Evolutionary conservation across 257 asterid species (phyloP).

Genomic region (Datura wrightii): DNA sequence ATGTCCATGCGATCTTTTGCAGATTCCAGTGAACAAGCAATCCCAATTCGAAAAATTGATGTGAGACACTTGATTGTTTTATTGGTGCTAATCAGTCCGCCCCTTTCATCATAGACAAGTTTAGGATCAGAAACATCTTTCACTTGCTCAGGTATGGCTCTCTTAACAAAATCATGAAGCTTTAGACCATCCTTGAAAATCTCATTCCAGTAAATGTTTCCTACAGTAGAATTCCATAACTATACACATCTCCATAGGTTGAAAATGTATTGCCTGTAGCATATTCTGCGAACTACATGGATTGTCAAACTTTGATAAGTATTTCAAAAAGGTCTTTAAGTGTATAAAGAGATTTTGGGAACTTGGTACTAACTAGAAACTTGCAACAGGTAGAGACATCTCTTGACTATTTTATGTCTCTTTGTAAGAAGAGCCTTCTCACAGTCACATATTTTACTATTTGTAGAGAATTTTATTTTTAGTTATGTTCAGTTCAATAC

Average conservation of each 20-base stretch:
- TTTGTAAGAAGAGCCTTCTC: too few relatives aligned
- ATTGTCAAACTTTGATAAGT: neutral
- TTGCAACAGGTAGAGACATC: too few relatives aligned
- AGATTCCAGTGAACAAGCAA: conserved; percentile 31
- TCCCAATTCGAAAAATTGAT: conserved; percentile 36
- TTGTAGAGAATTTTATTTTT: neutral
- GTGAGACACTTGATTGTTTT: conserved; percentile 32
- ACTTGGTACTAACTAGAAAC: too few relatives aligned
- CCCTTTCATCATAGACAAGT: conserved; percentile 28
- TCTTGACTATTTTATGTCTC: too few relatives aligned
- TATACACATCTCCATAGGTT: conserved; percentile 45
- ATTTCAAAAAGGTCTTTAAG: neutral
- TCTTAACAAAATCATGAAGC: conserved; percentile 35
- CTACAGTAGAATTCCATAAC: conserved; percentile 43
- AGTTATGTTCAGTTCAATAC: neutral
- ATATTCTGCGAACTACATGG: conserved; percentile 40
- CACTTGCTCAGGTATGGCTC: conserved; percentile 36
- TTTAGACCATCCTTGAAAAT: conserved; percentile 33
- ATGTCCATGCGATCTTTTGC: conserved; percentile 39
- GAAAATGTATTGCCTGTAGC: conserved; percentile 40
- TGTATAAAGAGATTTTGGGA: too few relatives aligned
- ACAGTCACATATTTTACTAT: neutral
- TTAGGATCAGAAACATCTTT: conserved; percentile 36
- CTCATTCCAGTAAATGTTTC: conserved; percentile 42
- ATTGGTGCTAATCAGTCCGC: neutral